These are phyloP conservation scores for Neofusicoccum sp. DNA, from an alignment of 2,329 filamentous ascomycete genomes.

Conservation along the genomic window DNA sequence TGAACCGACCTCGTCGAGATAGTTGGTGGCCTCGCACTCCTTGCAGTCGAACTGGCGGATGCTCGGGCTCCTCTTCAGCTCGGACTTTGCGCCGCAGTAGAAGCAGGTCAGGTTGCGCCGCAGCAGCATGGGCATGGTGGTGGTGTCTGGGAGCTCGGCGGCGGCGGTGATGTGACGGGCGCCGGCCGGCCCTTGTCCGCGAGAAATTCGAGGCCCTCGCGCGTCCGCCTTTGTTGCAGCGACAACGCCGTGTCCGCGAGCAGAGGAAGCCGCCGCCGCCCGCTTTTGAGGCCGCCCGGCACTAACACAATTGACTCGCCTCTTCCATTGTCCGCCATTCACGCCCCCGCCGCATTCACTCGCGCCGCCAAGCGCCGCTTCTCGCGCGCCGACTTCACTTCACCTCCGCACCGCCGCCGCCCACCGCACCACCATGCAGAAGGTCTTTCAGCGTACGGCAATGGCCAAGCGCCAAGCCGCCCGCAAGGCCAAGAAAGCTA, in stretches of 20 bases:
- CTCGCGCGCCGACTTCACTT: not conserved
- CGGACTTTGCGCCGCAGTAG: constrained; percentile 65
- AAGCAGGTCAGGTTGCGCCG: constrained; percentile 35
- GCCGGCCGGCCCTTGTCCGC: not conserved
- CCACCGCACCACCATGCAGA: constrained; percentile 53
- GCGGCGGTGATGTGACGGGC: constrained; percentile 10
- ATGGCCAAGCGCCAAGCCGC: constrained; percentile 67
- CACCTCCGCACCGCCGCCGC: constrained; percentile 15
- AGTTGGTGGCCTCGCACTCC: constrained; percentile 83
- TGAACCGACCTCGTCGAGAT: constrained; percentile 75
- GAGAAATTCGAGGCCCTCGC: constrained; percentile 15
- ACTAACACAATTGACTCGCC: not conserved
- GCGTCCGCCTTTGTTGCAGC: not conserved
- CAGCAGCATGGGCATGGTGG: constrained; percentile 33
- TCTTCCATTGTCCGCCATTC: not conserved
- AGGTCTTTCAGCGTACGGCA: constrained; percentile 66
- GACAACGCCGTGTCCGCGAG: not conserved
- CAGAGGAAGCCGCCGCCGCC: not conserved
- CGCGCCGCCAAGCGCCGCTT: not conserved
- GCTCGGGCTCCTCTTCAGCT: constrained; percentile 59
- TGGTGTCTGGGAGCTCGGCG: constrained; percentile 18
- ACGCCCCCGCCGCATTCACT: not conserved
- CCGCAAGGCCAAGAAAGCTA: constrained; percentile 35
- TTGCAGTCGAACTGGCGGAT: constrained; percentile 72
- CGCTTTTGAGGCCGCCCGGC: not conserved